Percentiles rank a stretch among this genome's conserved stretches.
These are phyloP conservation scores for Xanthoceras sorbifolium DNA, from an alignment of 345 rosid species.

Conservation along the genomic window DNA sequence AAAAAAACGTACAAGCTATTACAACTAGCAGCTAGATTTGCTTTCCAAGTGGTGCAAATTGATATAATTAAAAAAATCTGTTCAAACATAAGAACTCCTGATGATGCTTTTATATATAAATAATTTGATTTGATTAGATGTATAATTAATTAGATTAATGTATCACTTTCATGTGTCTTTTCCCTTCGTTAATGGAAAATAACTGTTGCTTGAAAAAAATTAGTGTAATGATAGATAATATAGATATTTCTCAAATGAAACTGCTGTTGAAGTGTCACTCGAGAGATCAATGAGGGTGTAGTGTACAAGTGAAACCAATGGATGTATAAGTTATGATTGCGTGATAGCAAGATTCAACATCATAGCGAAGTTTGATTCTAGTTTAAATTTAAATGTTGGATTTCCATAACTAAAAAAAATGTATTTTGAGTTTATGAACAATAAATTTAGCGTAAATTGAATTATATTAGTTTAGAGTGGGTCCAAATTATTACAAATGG, in stretches of 20 bases:
- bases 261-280: background rate
- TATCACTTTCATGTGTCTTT: background rate
- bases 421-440: background rate
- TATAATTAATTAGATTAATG: background rate
- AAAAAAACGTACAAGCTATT: slow-evolving; percentile 9
- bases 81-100: background rate
- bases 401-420: background rate
- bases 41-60: background rate
- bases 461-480: too few species aligned
- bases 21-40: background rate
- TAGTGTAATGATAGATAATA: background rate
- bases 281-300: background rate
- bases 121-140: background rate
- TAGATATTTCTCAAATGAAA: background rate
- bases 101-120: background rate
- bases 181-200: background rate
- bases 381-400: background rate
- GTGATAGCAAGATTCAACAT: background rate
- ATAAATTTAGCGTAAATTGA: too few species aligned
- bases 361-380: background rate
- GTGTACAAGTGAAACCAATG: too few species aligned
- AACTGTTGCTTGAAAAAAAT: slow-evolving; percentile 2
- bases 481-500: background rate
- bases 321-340: background rate
- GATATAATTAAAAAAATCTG: background rate